Evolutionary conservation across 805 yeast species (phyloP), one percentile per base, ranked within the genome.

Genomic region (Metschnikowia reukaufii): DNA sequence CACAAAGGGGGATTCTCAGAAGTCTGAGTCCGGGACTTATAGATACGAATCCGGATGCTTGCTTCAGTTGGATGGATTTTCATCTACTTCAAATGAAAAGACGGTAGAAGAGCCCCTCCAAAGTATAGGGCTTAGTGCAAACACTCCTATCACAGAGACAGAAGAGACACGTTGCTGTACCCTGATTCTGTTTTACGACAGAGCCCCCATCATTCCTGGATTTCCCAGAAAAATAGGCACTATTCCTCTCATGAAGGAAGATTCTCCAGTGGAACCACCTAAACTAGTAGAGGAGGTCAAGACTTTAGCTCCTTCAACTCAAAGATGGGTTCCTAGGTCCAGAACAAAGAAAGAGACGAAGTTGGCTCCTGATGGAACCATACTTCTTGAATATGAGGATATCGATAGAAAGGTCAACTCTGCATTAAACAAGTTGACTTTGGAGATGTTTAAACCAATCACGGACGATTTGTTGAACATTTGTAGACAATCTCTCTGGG

Each of bases 251-350:
- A n/a, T n/a, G n/a, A n/a, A n/a, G n/a, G n/a, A n/a, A n/a, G n/a
- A n/a, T n/a, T n/a, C n/a, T n/a, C n/a, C n/a, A n/a, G n/a, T n/a
- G n/a, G n/a, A n/a, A n/a, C n/a, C n/a, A n/a, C n/a, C n/a, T n/a
- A n/a, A 70, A 36, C 84, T 88, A 25, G 77, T 79, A 44, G 88
- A 81, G 57, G 90, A 87, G 36, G 84, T 84, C 41, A 83, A 83
- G 60, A 96, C 96, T 46, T 77, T 92, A 63, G 88, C 81, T 54
- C 81, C 85, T 61, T 78, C 90, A 39, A 96, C 89, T 27, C 85
- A 80, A 60, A 88, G 97, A 74, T 92, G 98, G 98, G 84, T 86
- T 64, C 97, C 98, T 59, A 82, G 80, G 69, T 82, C 88, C n/a
- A 83, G 80, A 67, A 74, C 68, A 44, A 72, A 74, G 62, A 77